These are phyloP conservation scores for Eutypella sp. DNA, from an alignment of 2,329 filamentous ascomycete species.

Conservation along the genomic window DNA sequence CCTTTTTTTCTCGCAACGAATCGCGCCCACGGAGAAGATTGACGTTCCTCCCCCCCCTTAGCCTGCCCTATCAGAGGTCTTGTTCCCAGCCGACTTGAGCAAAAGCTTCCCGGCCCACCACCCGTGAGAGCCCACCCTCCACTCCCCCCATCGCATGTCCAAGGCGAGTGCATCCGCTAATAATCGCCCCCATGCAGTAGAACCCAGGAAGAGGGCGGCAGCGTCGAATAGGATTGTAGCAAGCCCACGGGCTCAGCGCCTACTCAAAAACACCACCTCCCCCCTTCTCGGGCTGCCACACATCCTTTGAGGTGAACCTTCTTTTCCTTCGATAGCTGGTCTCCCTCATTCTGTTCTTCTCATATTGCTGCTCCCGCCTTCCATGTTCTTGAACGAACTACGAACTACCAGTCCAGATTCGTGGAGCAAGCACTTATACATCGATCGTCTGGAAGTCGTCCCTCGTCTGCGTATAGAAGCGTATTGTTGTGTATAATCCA, in stretches of 20 bases:
- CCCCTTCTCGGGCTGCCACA: constrained; percentile 35
- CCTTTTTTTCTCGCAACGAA: too few relatives aligned
- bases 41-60: constrained; percentile 27
- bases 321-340: constrained; percentile 51
- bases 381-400: constrained; percentile 26
- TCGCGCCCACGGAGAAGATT: constrained; percentile 36
- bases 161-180: constrained; percentile 32
- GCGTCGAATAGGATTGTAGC: constrained; percentile 28
- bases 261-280: constrained; percentile 49
- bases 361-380: constrained; percentile 32
- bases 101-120: constrained; percentile 34
- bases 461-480: constrained; percentile 31
- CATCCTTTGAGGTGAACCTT: constrained; percentile 27
- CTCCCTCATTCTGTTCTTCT: constrained; percentile 41
- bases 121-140: too few relatives aligned
- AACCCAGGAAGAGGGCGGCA: constrained; percentile 19
- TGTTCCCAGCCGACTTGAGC: constrained; percentile 23
- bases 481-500: constrained; percentile 27
- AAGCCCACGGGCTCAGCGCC: constrained; percentile 30
- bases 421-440: constrained; percentile 22
- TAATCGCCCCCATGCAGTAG: constrained; percentile 33
- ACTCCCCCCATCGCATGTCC: constrained; percentile 34
- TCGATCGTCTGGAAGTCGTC: constrained; percentile 18
- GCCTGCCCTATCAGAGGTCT: constrained; percentile 40
- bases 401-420: constrained; percentile 20